Conservation (phyloP, 2,329 filamentous ascomycete species). For the Pseudogymnoascus sp. region DNA sequence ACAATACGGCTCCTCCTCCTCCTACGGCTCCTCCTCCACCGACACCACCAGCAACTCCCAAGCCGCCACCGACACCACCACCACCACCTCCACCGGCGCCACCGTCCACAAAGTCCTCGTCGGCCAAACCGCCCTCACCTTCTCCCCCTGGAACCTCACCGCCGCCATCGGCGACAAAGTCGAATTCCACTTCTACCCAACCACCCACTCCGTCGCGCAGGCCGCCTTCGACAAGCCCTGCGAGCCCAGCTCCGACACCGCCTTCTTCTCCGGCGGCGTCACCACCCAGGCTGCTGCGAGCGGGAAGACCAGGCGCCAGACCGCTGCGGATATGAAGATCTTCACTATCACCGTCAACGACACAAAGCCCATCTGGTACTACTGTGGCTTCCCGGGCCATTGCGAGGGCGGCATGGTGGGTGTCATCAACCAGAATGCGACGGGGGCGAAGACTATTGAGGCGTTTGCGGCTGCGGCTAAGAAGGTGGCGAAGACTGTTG, state of each 20-base stretch:
- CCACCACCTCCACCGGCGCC: background rate
- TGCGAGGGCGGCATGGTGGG: constrained; percentile 44
- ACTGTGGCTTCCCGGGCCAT: constrained; percentile 33
- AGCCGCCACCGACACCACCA: constrained; percentile 2
- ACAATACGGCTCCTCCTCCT: constrained; percentile 7
- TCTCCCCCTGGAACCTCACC: constrained; percentile 44
- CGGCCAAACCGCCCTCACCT: constrained; percentile 85
- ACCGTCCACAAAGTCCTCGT: constrained; percentile 52
- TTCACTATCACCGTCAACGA: constrained; percentile 35
- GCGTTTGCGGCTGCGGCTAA: background rate
- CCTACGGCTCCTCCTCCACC: background rate
- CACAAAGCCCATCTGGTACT: constrained; percentile 37
- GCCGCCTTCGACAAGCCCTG: constrained; percentile 29
- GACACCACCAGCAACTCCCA: background rate
- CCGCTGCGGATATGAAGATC: constrained; percentile 15
- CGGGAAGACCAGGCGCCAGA: constrained; percentile 9
- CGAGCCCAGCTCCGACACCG: constrained; percentile 22
- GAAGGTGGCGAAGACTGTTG: background rate
- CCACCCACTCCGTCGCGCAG: constrained; percentile 42
- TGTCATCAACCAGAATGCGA: constrained; percentile 36
- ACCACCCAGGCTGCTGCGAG: constrained; percentile 16
- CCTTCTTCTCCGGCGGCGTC: constrained; percentile 20
- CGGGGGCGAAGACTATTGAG: constrained; percentile 14
- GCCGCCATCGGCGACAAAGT: constrained; percentile 28
- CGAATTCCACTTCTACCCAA: constrained; percentile 30